A percentile compares a stretch with the other conserved stretches of the same genome.
phyloP scores from a whole-genome alignment of 192 early-diverging fungal species.

The Paraglomus occultum region DNA sequence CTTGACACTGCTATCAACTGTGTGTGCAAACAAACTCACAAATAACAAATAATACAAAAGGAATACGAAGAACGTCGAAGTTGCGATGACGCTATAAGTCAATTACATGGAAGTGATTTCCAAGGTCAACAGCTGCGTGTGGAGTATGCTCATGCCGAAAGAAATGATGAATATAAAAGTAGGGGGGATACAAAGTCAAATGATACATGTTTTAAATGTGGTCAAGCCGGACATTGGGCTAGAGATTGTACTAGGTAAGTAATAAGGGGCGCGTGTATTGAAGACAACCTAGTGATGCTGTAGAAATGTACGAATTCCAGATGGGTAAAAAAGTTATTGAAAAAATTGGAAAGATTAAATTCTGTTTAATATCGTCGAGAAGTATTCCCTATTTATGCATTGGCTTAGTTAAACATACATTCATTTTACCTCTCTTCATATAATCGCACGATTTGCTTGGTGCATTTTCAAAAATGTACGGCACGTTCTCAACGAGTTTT shows the following conservation, averaged over 20 bases:
- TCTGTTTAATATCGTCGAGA: no score
- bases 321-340: no score
- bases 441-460: no score
- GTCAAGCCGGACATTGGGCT: conserved; percentile 29
- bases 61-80: conserved; percentile 35
- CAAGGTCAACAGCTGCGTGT: conserved; percentile 31
- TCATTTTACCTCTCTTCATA: no score
- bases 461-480: conserved; percentile 4
- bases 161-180: conserved; percentile 4
- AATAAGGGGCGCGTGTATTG: background rate
- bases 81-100: conserved; percentile 30
- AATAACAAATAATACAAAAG: conserved; percentile 25
- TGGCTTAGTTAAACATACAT: no score
- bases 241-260: conserved; percentile 34
- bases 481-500: background rate
- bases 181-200: conserved; percentile 16
- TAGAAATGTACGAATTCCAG: no score
- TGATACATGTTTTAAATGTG: conserved; percentile 33
- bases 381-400: no score
- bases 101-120: conserved; percentile 30
- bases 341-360: no score
- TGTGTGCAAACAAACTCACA: no score
- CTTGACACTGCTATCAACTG: no score
- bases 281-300: no score
- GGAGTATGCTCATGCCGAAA: conserved; percentile 31